Base-by-base conservation (phyloP, 73 alveolate species). In the Paramecium caudatum region DNA sequence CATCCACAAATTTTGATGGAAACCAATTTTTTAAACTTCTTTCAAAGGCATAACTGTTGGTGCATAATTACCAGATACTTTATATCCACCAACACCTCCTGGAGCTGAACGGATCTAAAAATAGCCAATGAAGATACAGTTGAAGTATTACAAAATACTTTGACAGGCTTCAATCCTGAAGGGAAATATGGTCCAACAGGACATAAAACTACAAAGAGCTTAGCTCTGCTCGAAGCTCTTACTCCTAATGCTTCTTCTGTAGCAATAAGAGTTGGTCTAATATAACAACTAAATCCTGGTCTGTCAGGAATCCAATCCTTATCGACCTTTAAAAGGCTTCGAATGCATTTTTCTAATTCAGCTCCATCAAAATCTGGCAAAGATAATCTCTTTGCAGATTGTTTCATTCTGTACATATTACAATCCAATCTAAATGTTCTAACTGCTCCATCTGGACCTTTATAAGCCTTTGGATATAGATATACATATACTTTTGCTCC, bases 121-220 rank as follows among this genome's bases (percentile, higher is more conserved):
- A 2, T 69, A 30, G n/a, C 2, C 5, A 16, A 34, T 37, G 23
- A 1, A 36, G 12, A 30, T 69, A 94, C 95, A 36, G 47, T 36
- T 63, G 84, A 83, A 13, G 91, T 50, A 55, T 93, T 93, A 39
- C 97, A 91, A 91, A 50, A 93, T 12, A 95, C 82, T 47, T 91
- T 87, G 61, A 93, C 95, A 15, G 96, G 97, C 30, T 25, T 78
- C 82, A 93, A 93, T 27, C 96, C 99, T 12, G 94, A 61, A 12
- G 98, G 97, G 74, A 83, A 96, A 70, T 96, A 96, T 10, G 99
- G 99, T 13, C 99, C 99, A 13, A 96, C 99, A 27, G 98, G 98
- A 36, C 91, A 68, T 47, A 93, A 39, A 34, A 92, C 90, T 80
- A 92, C 94, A 87, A 90, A 91, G 9, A 96, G 65, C 87, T 94